Conservation (phyloP, 805 yeast genomes). For the Zygoascus tannicola region DNA sequence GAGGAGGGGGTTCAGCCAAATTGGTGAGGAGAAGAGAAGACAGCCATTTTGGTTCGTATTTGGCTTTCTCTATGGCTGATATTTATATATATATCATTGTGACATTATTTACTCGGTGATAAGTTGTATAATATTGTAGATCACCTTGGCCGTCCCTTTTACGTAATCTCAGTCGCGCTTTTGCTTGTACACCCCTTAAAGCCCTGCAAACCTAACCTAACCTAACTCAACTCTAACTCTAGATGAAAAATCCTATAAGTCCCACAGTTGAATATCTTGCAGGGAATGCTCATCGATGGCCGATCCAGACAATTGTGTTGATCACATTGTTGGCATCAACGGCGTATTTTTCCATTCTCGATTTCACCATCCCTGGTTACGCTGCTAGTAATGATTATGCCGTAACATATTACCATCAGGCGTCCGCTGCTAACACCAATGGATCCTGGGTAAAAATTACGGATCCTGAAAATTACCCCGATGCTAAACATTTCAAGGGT, state of each 20-base stretch:
- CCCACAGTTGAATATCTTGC: constrained; percentile 41
- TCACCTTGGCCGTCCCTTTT: no score
- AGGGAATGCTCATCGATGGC: constrained; percentile 59
- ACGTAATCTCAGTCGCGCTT: no score
- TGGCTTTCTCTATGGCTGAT: no score
- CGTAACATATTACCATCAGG: constrained; percentile 16
- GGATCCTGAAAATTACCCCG: constrained; percentile 9
- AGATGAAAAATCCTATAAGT: neutral
- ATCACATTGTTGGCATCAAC: constrained; percentile 68
- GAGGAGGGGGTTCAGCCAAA: no score
- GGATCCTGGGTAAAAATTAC: constrained; percentile 10
- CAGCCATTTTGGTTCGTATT: no score
- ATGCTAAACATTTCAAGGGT: constrained; percentile 14
- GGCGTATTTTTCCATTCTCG: constrained; percentile 59
- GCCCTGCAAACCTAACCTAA: no score
- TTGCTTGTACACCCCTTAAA: no score
- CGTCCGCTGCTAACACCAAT: constrained; percentile 5
- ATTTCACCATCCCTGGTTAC: constrained; percentile 28
- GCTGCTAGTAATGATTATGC: constrained; percentile 11
- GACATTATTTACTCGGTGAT: no score
- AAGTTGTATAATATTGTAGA: no score
- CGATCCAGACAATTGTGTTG: constrained; percentile 74
- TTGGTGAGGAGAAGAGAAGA: no score
- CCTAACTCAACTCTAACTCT: no score
- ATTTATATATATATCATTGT: no score